Base-by-base conservation (phyloP, 2,329 filamentous ascomycete species). In the Aspergillus niger region DNA sequence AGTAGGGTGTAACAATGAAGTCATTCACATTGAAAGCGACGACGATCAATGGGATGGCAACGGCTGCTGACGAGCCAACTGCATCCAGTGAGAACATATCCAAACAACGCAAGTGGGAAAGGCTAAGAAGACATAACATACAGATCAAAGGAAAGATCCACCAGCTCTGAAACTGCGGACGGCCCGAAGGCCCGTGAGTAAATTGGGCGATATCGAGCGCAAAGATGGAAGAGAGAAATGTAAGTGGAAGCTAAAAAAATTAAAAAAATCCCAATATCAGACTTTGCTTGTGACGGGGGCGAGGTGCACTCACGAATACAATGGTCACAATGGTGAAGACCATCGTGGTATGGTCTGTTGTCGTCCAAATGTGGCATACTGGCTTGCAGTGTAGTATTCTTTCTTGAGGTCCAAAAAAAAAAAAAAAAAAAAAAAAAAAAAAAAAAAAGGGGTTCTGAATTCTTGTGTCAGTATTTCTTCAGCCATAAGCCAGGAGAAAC, bases 271-370 rank as follows among this genome's bases (percentile, higher is more conserved):
- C 26, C 24, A 24, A 36, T 17, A 13, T 38, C 30, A 22, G 48
- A 8, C 1, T 50, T 17, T 3, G 2, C 3, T 17, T 30, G 8
- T 50, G 48, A 32, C 1, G 36, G 24, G 3, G 6, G 48, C 10
- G 2, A 20, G 26, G 48, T 2, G 28, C 5, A 61, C 59, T 55
- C 28, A 61, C 60, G 36, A 65, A 63, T 11, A 65, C 41, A 22
- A 67, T 63, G 2, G 65, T 67, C 22, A 67, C 59, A 8, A 65
- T 58, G 15, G 65, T 65, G 36, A 65, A 67, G 5, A 59, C 62
- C 65, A 65, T 67, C 3, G 60, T 60, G 28, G 59, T 67, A 24
- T 64, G 8, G 57, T 52, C 50, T 65, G 64, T 28, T 56, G 53
- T 20, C 60, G 49, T 28, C 61, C 61, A 11, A 59, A 60, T 13